Conservation (phyloP, 345 rosid species). For the Salix purpurea region DNA sequence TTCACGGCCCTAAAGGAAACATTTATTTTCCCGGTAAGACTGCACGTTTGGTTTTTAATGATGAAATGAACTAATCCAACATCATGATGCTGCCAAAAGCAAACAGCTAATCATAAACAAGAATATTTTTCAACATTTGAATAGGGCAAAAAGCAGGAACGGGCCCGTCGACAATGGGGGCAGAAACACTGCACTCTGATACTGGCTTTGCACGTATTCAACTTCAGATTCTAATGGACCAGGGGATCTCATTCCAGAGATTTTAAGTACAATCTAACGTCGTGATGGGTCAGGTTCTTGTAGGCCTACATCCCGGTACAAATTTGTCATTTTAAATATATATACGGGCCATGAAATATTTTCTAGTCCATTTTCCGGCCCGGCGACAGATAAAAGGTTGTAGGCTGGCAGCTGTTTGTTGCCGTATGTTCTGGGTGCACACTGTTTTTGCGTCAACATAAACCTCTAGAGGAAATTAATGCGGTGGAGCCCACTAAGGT, state of each 20-base stretch:
- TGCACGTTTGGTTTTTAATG: not conserved
- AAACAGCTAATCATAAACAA: not conserved
- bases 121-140: not conserved
- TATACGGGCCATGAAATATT: not conserved
- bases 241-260: not conserved
- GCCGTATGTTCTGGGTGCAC: not conserved
- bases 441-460: not conserved
- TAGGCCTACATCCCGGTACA: not conserved
- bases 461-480: not conserved
- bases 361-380: not conserved
- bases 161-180: not conserved
- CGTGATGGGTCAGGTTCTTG: not conserved
- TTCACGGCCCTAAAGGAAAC: no score
- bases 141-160: not conserved
- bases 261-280: not conserved
- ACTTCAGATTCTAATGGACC: not conserved
- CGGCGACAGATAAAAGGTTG: not conserved
- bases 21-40: not conserved
- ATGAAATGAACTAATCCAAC: not conserved
- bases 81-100: not conserved
- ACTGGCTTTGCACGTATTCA: not conserved
- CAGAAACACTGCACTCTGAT: not conserved
- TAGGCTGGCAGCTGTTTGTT: not conserved
- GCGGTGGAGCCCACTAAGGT: not conserved
- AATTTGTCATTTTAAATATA: no score